phyloP scores from a whole-genome alignment of 116 monocot genomes.

The Phalaenopsis hybrid region DNA sequence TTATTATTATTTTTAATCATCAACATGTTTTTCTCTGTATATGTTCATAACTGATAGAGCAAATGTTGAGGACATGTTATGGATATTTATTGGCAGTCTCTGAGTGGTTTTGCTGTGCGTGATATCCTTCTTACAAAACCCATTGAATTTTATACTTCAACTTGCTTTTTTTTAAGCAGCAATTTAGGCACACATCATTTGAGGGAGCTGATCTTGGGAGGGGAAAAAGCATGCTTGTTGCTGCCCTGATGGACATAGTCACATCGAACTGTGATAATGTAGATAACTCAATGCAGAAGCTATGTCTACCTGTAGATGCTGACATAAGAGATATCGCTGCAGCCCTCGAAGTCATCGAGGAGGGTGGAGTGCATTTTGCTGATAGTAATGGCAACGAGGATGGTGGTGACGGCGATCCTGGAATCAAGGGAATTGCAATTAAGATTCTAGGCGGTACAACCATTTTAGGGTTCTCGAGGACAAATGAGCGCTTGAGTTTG shows the following conservation, averaged over 20 bases:
- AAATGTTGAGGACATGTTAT: no score
- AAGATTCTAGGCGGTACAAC: constrained; percentile 85
- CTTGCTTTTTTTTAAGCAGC: constrained; percentile 46
- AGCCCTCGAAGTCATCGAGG: constrained; percentile 79
- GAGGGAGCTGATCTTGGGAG: constrained; percentile 46
- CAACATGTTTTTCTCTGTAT: no score
- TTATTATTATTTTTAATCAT: no score
- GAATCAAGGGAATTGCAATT: constrained; percentile 80
- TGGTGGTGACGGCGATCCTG: constrained; percentile 59
- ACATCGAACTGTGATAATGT: constrained; percentile 77
- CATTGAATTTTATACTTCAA: background rate
- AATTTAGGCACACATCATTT: constrained; percentile 44
- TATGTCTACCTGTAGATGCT: constrained; percentile 62
- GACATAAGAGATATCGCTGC: constrained; percentile 77
- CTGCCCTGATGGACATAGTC: constrained; percentile 90
- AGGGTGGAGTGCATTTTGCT: constrained; percentile 78
- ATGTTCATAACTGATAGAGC: no score
- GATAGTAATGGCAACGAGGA: constrained; percentile 33
- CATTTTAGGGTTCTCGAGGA: constrained; percentile 63
- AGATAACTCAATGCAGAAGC: constrained; percentile 43
- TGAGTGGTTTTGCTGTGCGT: background rate
- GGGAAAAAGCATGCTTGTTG: constrained; percentile 97
- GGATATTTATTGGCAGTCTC: background rate
- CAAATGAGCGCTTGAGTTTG: constrained; percentile 19
- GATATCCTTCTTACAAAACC: background rate